These are phyloP conservation scores for Metschnikowia matae DNA, from an alignment of 805 yeast genomes.

Conservation along the genomic window DNA sequence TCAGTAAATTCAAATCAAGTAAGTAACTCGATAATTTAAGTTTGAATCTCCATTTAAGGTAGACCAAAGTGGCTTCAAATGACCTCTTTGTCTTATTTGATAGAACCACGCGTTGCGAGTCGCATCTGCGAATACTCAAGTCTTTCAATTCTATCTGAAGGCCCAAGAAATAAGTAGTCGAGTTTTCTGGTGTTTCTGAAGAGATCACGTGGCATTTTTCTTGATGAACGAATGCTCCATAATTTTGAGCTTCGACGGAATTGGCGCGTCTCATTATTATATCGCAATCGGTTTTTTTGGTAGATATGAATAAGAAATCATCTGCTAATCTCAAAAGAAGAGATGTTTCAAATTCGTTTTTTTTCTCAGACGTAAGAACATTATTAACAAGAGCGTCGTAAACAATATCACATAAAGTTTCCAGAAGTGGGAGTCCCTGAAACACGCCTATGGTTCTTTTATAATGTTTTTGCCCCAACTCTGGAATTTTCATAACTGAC, in stretches of 20 bases:
- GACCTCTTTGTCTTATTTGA: slow-evolving; percentile 16
- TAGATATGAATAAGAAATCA: slow-evolving; percentile 74
- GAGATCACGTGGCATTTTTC: slow-evolving; percentile 24
- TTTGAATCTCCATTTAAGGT: slow-evolving; percentile 22
- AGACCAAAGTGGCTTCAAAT: slow-evolving; percentile 17
- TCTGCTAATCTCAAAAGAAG: slow-evolving; percentile 69
- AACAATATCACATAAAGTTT: slow-evolving; percentile 67
- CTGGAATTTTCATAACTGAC: slow-evolving; percentile 41
- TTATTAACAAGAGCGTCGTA: slow-evolving; percentile 58
- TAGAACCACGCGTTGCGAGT: slow-evolving; percentile 5
- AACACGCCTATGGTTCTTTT: slow-evolving; percentile 66
- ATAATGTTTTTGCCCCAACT: slow-evolving; percentile 28
- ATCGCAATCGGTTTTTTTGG: slow-evolving; percentile 24
- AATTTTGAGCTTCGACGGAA: slow-evolving; percentile 20
- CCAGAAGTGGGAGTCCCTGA: slow-evolving; percentile 80
- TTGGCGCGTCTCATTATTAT: slow-evolving; percentile 17
- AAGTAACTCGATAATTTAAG: slow-evolving; percentile 19
- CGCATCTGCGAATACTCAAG: slow-evolving; percentile 18
- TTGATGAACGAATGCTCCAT: slow-evolving; percentile 35
- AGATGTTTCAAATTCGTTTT: slow-evolving; percentile 19
- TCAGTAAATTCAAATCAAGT: slow-evolving; percentile 16
- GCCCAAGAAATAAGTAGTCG: slow-evolving; percentile 27
- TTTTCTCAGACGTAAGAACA: slow-evolving; percentile 13
- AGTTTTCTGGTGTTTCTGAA: slow-evolving; percentile 4
- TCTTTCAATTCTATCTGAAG: slow-evolving; percentile 22